Evolutionary conservation across 352 stramenopile genomes (phyloP), one percentile per base, ranked within the genome.

Genomic region (Phytophthora brassicae): DNA sequence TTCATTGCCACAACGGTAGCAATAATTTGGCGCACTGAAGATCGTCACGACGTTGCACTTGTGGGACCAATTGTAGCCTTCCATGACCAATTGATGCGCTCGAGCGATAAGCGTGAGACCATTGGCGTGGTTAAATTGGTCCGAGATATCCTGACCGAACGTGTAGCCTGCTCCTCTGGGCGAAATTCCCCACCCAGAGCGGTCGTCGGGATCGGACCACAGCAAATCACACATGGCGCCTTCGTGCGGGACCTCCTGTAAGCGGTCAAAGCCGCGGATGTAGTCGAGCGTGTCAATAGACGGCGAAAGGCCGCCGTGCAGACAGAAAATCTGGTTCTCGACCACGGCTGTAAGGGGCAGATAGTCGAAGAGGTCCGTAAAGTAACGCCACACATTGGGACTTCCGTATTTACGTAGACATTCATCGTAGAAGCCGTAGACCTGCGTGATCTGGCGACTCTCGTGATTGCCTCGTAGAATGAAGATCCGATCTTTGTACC

Each of bases 321-420:
- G 98, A 75, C 98, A 99, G 64, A 99, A 98, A 64, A 99, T 99
- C 75, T 99, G 98, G 64, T 99, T 97, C 65, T 99, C 98, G 44
- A 99, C 97, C 48, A 99, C 96, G 0, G 97, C 98, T 4, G 96
- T 95, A 24, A 99, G 96, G 1, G 97, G 97, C 16, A 99, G 70
- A 52, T 80, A 93, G 70, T 86, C 86, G 81, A 96, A 98, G 46
- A 90, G 89, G 66, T 98, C 90, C 12, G 94, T 98, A 60, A 99
- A 99, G 20, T 94, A 90, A 70, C 99, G 99, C 97, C 97, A 99
- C 17, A 99, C 90, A 56, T 98, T 99, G 23, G 96, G 97, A 68
- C 97, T 97, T 75, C 97, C 98, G 75, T 99, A 99, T 83, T 99
- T 99, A 63, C 64, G 60, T 53, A 68, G 48, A 71, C 79, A 89